Conservation (phyloP, 2,329 filamentous ascomycete genomes). For the Onygenales sp. region DNA sequence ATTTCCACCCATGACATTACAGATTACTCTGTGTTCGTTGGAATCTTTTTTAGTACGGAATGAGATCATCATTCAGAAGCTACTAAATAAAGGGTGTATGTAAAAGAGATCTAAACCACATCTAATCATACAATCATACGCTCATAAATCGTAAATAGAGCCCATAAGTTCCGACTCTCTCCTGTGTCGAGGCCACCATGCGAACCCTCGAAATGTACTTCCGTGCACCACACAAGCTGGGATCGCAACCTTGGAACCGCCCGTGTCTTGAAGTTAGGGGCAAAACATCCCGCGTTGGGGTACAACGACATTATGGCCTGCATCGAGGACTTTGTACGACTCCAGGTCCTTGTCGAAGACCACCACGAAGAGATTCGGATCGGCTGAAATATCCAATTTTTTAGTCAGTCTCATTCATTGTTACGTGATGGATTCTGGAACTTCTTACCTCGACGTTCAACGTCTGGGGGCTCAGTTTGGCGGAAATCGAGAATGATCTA, state of each 20-base stretch:
- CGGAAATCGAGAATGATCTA: not conserved
- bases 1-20: not conserved
- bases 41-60: not conserved
- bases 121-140: no score
- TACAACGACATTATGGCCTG: not conserved
- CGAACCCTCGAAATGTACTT: no score
- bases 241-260: no score
- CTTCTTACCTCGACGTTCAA: not conserved
- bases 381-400: not conserved
- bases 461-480: not conserved
- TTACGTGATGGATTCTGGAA: not conserved
- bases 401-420: not conserved
- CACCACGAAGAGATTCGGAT: not conserved
- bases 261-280: not conserved
- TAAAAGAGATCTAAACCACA: no score
- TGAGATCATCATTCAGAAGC: no score
- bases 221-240: no score
- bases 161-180: no score
- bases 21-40: not conserved
- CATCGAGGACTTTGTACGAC: not conserved
- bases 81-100: no score
- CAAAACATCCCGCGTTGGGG: not conserved
- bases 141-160: no score
- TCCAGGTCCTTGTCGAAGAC: not conserved
- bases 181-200: no score